These are phyloP conservation scores for Alternaria gaisen DNA, from an alignment of 2,329 filamentous ascomycete species.

Conservation along the genomic window DNA sequence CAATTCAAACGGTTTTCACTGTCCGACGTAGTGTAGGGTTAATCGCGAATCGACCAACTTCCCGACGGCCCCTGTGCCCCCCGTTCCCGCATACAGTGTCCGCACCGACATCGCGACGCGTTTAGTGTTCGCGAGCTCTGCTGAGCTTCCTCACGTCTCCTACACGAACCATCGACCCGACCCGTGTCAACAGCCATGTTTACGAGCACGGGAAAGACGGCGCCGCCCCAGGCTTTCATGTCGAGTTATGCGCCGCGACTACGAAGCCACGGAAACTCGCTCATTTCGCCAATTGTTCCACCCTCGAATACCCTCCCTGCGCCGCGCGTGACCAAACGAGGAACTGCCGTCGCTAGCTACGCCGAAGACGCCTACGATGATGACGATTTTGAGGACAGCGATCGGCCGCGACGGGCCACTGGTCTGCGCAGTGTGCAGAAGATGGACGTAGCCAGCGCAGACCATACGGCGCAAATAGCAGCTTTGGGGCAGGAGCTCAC, in stretches of 20 bases:
- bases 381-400: conserved; percentile 77
- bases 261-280: conserved; percentile 88
- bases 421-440: conserved; percentile 80
- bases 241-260: conserved; percentile 91
- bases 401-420: conserved; percentile 75
- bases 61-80: conserved; percentile 8
- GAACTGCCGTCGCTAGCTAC: conserved; percentile 96
- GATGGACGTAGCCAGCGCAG: conserved; percentile 69
- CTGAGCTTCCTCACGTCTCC: conserved; percentile 39
- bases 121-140: conserved; percentile 39
- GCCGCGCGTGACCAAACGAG: conserved; percentile 92
- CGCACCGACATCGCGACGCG: conserved; percentile 39
- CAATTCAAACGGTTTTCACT: conserved; percentile 17
- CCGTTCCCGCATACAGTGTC: conserved; percentile 2
- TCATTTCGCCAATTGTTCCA: conserved; percentile 84
- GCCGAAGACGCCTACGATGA: conserved; percentile 95
- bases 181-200: conserved; percentile 48
- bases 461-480: conserved; percentile 72
- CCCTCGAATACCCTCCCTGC: conserved; percentile 72
- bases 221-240: conserved; percentile 83
- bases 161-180: conserved; percentile 34
- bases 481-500: conserved; percentile 84
- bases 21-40: conserved; percentile 12
- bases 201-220: conserved; percentile 50
- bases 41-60: conserved; percentile 10